phyloP scores from a whole-genome alignment of 2,329 filamentous ascomycete species.

The Pseudogymnoascus sp. region DNA sequence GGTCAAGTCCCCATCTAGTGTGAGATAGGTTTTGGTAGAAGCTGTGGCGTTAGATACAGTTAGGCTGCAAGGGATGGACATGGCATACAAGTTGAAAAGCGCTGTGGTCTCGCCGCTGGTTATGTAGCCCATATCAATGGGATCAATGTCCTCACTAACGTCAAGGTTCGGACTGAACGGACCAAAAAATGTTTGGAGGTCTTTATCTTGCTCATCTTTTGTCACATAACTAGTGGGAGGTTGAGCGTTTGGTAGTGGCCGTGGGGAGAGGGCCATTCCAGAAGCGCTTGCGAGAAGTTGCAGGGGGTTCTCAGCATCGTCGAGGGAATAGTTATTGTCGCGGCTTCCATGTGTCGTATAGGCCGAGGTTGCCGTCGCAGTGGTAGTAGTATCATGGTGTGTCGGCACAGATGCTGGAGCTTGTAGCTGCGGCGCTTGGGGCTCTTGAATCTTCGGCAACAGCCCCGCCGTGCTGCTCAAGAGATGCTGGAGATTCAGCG shows the following conservation, averaged over 20 bases:
- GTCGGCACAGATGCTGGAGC: not conserved
- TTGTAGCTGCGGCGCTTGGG: slow-evolving; percentile 17
- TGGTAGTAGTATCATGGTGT: not conserved
- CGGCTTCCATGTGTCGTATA: slow-evolving; percentile 18
- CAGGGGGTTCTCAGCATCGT: slow-evolving; percentile 69
- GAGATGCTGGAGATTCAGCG: slow-evolving; percentile 41
- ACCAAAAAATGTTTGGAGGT: slow-evolving; percentile 60
- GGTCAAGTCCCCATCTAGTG: slow-evolving; percentile 67
- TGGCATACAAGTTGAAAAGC: slow-evolving; percentile 56
- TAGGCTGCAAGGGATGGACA: not conserved
- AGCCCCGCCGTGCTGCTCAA: slow-evolving; percentile 41
- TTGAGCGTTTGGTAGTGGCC: slow-evolving; percentile 1
- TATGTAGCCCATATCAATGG: slow-evolving; percentile 62
- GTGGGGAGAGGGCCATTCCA: slow-evolving; percentile 40
- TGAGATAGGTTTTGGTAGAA: slow-evolving; percentile 65
- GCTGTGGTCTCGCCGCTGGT: slow-evolving; percentile 57
- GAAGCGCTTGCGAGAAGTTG: slow-evolving; percentile 68
- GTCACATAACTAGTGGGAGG: slow-evolving; percentile 21
- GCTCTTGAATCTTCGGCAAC: slow-evolving; percentile 24
- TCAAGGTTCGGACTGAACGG: slow-evolving; percentile 58
- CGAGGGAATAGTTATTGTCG: slow-evolving; percentile 52
- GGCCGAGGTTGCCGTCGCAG: not conserved
- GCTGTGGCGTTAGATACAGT: slow-evolving; percentile 32
- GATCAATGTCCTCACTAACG: slow-evolving; percentile 57
- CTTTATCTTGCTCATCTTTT: slow-evolving; percentile 35